phyloP scores from a whole-genome alignment of 2,329 filamentous ascomycete species.

The Leptodontidium sp. region DNA sequence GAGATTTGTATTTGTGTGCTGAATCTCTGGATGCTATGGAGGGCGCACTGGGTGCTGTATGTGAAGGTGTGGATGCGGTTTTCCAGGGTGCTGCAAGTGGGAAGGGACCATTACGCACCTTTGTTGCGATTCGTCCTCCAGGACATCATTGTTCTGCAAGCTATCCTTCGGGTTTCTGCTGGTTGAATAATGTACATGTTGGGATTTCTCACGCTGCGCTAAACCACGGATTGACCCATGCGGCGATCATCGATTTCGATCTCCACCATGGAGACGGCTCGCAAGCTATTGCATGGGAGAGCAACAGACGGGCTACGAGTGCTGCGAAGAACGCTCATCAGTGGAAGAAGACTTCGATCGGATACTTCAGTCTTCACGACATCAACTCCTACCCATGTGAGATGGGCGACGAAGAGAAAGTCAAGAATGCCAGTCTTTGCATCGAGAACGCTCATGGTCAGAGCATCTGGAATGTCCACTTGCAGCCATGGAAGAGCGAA shows the following conservation, averaged over 20 bases:
- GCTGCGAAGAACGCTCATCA: constrained; percentile 74
- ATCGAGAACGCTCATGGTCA: constrained; percentile 95
- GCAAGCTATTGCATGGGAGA: constrained; percentile 90
- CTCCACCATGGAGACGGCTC: constrained; percentile 96
- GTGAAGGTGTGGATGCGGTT: constrained; percentile 89
- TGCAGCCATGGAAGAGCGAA: constrained; percentile 84
- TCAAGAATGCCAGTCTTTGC: constrained; percentile 92
- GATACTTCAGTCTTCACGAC: constrained; percentile 96
- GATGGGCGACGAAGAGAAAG: constrained; percentile 89
- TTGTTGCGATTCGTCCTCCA: constrained; percentile 91
- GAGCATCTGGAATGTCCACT: constrained; percentile 94
- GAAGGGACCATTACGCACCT: constrained; percentile 75
- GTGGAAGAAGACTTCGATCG: constrained; percentile 87
- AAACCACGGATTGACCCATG: constrained; percentile 87
- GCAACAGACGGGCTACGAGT: constrained; percentile 74
- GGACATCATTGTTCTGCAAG: constrained; percentile 94
- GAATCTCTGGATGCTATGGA: constrained; percentile 90
- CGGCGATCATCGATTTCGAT: constrained; percentile 74
- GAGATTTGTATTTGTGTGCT: constrained; percentile 88
- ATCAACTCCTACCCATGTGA: constrained; percentile 99
- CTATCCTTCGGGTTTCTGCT: constrained; percentile 95
- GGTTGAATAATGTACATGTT: constrained; percentile 98
- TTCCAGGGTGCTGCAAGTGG: constrained; percentile 62
- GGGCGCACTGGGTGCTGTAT: constrained; percentile 89
- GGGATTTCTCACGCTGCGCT: constrained; percentile 91